phyloP scores from a whole-genome alignment of 305 asterid species.

The Solanum hybrid region DNA sequence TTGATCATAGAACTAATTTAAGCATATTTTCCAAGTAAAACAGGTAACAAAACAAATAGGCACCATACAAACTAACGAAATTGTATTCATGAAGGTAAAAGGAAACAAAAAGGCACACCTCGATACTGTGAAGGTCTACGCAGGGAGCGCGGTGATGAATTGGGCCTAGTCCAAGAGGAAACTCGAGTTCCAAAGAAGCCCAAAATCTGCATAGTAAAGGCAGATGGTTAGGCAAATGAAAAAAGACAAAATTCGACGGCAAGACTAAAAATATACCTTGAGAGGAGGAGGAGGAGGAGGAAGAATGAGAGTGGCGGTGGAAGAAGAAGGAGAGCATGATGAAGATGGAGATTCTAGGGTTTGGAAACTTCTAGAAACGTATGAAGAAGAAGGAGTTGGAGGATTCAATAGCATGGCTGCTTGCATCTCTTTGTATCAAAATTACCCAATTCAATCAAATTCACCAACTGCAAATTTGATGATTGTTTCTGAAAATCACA shows the following conservation, averaged over 20 bases:
- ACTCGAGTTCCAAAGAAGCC: conserved; percentile 34
- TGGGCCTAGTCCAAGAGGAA: conserved; percentile 22
- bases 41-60: background rate
- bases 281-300: conserved; percentile 18
- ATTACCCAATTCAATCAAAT: background rate
- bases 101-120: background rate
- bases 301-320: conserved; percentile 12
- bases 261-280: conserved; percentile 21
- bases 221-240: background rate
- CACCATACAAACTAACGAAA: background rate
- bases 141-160: conserved; percentile 16
- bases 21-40: background rate
- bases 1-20: background rate
- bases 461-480: background rate
- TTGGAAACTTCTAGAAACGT: conserved; percentile 26
- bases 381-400: conserved; percentile 25
- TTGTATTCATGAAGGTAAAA: background rate
- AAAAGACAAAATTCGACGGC: background rate
- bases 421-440: conserved; percentile 23
- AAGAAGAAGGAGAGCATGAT: conserved; percentile 9
- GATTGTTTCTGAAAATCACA: background rate
- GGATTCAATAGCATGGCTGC: conserved; percentile 46
- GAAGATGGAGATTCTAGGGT: conserved; percentile 24
- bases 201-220: conserved; percentile 31
- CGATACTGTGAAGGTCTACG: conserved; percentile 1